A percentile compares a stretch with the other conserved stretches of the same genome.
Conservation (phyloP, 1,284 basidiomycete species). For the Sanghuangporus sanghuang region DNA sequence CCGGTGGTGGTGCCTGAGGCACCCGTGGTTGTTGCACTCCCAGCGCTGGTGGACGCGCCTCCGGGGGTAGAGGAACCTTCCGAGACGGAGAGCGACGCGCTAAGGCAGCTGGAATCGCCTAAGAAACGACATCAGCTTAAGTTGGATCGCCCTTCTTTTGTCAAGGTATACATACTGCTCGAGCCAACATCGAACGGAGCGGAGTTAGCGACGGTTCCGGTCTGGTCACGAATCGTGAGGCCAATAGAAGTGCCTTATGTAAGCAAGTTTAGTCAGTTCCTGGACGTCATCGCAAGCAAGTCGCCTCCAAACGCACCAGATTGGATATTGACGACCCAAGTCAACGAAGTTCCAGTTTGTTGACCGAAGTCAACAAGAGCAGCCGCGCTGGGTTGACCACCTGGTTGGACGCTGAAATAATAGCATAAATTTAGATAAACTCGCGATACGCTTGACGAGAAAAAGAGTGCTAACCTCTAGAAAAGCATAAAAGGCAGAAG, state of each 20-base stretch:
- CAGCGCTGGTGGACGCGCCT: slow-evolving; percentile 18
- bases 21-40: slow-evolving; percentile 15
- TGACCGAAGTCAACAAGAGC: slow-evolving; percentile 35
- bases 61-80: slow-evolving; percentile 16
- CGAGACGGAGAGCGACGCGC: slow-evolving; percentile 22
- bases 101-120: slow-evolving; percentile 33
- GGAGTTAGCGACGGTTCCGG: slow-evolving; percentile 40
- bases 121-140: background rate
- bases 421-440: background rate
- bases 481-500: background rate
- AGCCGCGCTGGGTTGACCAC: slow-evolving; percentile 30
- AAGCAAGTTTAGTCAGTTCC: background rate
- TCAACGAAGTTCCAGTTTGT: slow-evolving; percentile 32
- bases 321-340: slow-evolving; percentile 42
- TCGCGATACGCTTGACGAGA: background rate
- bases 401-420: slow-evolving; percentile 38
- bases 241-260: slow-evolving; percentile 38
- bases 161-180: slow-evolving; percentile 37
- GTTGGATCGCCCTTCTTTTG: background rate
- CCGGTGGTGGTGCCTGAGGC: background rate
- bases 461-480: slow-evolving; percentile 23
- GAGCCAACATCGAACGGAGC: slow-evolving; percentile 44
- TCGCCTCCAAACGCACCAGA: slow-evolving; percentile 28
- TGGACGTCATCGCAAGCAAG: background rate
- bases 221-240: slow-evolving; percentile 47